Percentiles rank a stretch among this genome's conserved stretches.
phyloP scores from a whole-genome alignment of 1,284 basidiomycete species.

The Rhodotorula mucilaginosa region DNA sequence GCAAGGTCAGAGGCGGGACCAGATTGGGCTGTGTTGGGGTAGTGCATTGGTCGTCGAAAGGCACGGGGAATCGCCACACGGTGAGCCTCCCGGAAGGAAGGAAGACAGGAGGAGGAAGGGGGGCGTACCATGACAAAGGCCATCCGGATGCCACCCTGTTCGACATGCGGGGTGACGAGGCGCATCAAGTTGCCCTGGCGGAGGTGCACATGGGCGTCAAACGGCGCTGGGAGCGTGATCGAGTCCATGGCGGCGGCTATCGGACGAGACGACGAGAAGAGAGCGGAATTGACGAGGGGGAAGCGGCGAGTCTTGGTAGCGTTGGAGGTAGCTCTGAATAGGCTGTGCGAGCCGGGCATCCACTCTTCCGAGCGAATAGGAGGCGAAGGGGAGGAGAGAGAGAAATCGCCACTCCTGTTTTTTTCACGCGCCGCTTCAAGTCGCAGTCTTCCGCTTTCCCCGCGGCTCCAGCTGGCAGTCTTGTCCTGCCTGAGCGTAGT shows the following conservation, averaged over 20 bases:
- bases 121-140: constrained; percentile 91
- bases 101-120: constrained; percentile 4
- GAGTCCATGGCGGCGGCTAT: constrained; percentile 20
- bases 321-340: not conserved
- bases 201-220: constrained; percentile 84
- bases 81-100: constrained; percentile 12
- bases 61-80: not conserved
- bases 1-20: constrained; percentile 83
- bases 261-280: not conserved
- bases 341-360: not conserved
- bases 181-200: constrained; percentile 79
- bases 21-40: constrained; percentile 73
- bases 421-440: too few relatives aligned
- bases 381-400: not conserved
- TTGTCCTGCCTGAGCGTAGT: not conserved
- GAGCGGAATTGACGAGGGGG: not conserved
- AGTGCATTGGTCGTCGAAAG: not conserved
- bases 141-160: constrained; percentile 79
- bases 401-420: not conserved
- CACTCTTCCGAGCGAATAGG: not conserved
- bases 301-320: not conserved
- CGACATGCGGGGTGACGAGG: constrained; percentile 87
- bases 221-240: constrained; percentile 64
- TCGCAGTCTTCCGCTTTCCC: too few relatives aligned
- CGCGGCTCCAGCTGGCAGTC: not conserved